Conservation (phyloP, 2,329 filamentous ascomycete species). For the Scopulariopsis brevicaulis region DNA sequence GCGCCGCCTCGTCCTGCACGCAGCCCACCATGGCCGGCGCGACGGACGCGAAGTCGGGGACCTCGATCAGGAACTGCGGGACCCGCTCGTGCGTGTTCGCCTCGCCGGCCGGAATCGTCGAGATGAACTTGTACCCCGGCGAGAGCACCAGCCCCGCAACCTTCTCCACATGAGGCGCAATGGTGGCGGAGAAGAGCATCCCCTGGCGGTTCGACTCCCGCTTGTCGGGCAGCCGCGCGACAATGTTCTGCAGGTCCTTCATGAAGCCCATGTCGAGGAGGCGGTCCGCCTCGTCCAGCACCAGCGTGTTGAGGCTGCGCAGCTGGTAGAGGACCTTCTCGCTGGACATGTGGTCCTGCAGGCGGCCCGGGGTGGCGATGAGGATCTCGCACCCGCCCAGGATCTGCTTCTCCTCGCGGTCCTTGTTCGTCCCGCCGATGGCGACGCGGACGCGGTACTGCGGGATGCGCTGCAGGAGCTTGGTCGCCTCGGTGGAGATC, state of each 20-base stretch:
- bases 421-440: conserved; percentile 69
- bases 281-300: conserved; percentile 75
- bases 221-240: conserved; percentile 57
- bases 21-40: conserved; percentile 45
- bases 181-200: conserved; percentile 78
- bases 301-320: conserved; percentile 60
- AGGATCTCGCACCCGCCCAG: conserved; percentile 66
- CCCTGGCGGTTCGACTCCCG: conserved; percentile 50
- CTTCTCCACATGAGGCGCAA: conserved; percentile 67
- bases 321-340: conserved; percentile 59
- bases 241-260: conserved; percentile 65
- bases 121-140: conserved; percentile 66
- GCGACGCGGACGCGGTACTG: conserved; percentile 68
- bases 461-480: conserved; percentile 60
- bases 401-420: conserved; percentile 60
- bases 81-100: conserved; percentile 65
- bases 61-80: conserved; percentile 56
- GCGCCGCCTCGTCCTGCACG: conserved; percentile 30
- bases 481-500: conserved; percentile 59
- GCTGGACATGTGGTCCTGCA: conserved; percentile 68
- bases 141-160: conserved; percentile 60
- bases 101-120: conserved; percentile 67
- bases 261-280: conserved; percentile 79
- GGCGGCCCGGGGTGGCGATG: conserved; percentile 68
- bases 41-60: conserved; percentile 62